Conservation (phyloP, 345 rosid species). For the Theobroma cacao region DNA sequence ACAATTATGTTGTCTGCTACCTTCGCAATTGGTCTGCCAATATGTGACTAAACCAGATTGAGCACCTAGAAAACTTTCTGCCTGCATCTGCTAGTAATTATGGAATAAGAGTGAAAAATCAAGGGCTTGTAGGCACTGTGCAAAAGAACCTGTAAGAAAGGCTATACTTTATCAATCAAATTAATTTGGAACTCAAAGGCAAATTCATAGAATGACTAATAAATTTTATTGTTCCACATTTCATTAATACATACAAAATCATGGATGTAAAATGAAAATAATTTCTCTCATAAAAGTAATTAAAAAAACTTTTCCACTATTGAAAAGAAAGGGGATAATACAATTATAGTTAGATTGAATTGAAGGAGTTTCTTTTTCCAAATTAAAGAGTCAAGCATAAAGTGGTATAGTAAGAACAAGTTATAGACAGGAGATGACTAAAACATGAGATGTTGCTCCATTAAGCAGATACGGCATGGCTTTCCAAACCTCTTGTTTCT, state of each 20-base stretch:
- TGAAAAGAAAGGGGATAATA: not conserved
- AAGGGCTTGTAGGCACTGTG: not conserved
- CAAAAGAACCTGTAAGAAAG: not conserved
- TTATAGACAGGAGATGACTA: not conserved
- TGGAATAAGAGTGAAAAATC: not conserved
- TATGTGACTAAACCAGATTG: not conserved
- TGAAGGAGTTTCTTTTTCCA: not conserved
- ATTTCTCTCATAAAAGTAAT: not conserved
- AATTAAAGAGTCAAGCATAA: not conserved
- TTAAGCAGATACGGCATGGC: not conserved
- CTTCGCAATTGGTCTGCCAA: not conserved
- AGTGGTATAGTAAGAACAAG: not conserved
- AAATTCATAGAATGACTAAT: not conserved
- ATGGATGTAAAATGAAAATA: not conserved
- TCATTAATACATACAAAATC: not conserved
- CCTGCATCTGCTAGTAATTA: not conserved
- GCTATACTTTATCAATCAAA: not conserved
- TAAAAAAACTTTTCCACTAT: not conserved
- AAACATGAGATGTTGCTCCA: not conserved
- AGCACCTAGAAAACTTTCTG: not conserved
- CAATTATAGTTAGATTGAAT: not conserved
- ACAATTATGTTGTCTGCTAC: not conserved
- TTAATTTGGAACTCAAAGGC: not conserved
- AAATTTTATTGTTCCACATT: not conserved
- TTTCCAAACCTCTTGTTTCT: not conserved